Evolutionary conservation across 2,329 filamentous ascomycete genomes (phyloP).

Genomic region (Aspergillus calidoustus): DNA sequence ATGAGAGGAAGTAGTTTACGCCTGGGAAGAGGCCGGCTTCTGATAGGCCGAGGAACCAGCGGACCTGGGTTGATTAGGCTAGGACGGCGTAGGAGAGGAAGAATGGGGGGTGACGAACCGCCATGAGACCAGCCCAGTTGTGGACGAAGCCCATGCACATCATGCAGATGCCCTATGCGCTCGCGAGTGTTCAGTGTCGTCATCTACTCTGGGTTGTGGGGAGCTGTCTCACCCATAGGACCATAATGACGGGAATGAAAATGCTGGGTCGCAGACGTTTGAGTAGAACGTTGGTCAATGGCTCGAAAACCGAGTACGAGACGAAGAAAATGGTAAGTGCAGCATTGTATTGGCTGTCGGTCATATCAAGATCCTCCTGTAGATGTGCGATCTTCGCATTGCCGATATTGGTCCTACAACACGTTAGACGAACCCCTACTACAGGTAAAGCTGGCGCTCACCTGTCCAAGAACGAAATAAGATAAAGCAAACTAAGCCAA

Average conservation of each 20-base stretch:
- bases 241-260: constrained; percentile 84
- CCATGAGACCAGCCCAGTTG: constrained; percentile 52
- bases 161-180: constrained; percentile 48
- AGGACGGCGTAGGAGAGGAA: not conserved
- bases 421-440: not conserved
- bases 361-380: constrained; percentile 64
- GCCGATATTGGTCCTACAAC: constrained; percentile 70
- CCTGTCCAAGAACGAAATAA: constrained; percentile 49
- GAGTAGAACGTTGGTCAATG: constrained; percentile 76
- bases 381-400: constrained; percentile 68
- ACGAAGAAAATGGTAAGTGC: constrained; percentile 85
- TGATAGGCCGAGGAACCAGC: constrained; percentile 50
- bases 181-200: not conserved
- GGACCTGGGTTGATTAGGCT: constrained; percentile 31
- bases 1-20: constrained; percentile 79
- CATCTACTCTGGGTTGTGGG: not conserved
- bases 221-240: constrained; percentile 48
- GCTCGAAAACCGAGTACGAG: constrained; percentile 78
- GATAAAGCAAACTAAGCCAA: constrained; percentile 53
- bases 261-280: constrained; percentile 76
- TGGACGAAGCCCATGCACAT: constrained; percentile 52
- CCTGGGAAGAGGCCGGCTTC: constrained; percentile 66
- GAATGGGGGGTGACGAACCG: constrained; percentile 26
- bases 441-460: constrained; percentile 10
- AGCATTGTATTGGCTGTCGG: constrained; percentile 70